phyloP scores from a whole-genome alignment of 129 eudicot genomes.

The Ambrosia trifida region DNA sequence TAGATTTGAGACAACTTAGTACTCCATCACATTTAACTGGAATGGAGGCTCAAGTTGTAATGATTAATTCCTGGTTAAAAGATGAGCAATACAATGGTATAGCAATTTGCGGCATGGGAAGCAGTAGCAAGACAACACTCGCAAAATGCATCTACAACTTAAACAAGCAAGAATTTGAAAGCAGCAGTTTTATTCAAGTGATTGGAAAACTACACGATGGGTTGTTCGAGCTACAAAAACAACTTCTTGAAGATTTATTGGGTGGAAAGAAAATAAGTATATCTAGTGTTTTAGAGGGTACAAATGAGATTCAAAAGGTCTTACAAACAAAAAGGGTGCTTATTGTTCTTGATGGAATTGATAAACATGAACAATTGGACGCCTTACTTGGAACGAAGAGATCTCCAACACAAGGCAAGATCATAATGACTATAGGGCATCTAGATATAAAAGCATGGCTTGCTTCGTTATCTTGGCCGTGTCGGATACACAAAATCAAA shows the following conservation, averaged over 20 bases:
- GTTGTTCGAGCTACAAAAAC: constrained; percentile 5
- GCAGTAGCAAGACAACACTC: constrained; percentile 13
- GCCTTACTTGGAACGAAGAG: constrained; percentile 11
- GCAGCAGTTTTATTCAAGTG: background rate
- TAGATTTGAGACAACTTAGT: background rate
- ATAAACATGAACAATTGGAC: constrained; percentile 11
- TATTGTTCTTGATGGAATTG: constrained; percentile 21
- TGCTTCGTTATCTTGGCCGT: background rate
- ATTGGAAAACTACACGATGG: constrained; percentile 15
- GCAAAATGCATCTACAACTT: constrained; percentile 13
- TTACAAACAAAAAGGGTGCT: constrained; percentile 4
- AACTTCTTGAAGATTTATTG: background rate
- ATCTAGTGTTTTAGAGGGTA: background rate
- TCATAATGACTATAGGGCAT: constrained; percentile 12
- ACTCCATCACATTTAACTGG: constrained; percentile 10
- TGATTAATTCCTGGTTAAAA: constrained; percentile 4
- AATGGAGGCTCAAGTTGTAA: constrained; percentile 3
- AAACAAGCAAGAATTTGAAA: constrained; percentile 13
- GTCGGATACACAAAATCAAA: background rate
- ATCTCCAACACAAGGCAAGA: background rate
- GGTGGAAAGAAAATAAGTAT: background rate
- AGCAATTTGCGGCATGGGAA: constrained; percentile 22
- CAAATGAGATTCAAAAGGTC: background rate
- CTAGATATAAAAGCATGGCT: background rate
- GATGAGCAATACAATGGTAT: background rate